These are phyloP conservation scores for Penicillium canescens DNA, from an alignment of 495 filamentous ascomycete genomes.

Conservation along the genomic window DNA sequence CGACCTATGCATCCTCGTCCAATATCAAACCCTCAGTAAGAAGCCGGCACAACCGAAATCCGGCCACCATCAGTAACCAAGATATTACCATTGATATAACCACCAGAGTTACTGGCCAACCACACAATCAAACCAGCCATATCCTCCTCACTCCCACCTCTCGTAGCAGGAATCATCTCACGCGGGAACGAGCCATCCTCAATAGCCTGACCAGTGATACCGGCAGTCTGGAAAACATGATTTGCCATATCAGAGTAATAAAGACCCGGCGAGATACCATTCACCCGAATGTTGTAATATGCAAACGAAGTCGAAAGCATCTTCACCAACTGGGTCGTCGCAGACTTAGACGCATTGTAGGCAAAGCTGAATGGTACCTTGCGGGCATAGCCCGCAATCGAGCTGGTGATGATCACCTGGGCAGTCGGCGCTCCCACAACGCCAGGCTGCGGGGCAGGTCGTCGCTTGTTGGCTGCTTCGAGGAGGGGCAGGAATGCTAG, in stretches of 20 bases:
- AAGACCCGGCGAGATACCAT: constrained; percentile 66
- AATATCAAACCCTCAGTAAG: constrained; percentile 34
- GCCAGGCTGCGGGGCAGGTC: constrained; percentile 29
- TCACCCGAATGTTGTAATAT: constrained; percentile 61
- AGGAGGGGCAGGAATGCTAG: constrained; percentile 65
- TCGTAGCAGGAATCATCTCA: constrained; percentile 49
- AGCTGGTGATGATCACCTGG: constrained; percentile 65
- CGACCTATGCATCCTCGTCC: not conserved
- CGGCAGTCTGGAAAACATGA: constrained; percentile 22
- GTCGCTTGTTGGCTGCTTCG: constrained; percentile 58
- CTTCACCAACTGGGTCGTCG: constrained; percentile 64
- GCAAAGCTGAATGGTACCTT: constrained; percentile 56
- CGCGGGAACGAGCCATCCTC: constrained; percentile 45
- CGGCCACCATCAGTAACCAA: constrained; percentile 62
- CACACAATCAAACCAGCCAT: constrained; percentile 64
- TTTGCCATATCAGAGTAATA: constrained; percentile 66
- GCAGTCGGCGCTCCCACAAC: constrained; percentile 50
- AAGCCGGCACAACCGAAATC: constrained; percentile 44
- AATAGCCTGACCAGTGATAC: constrained; percentile 16
- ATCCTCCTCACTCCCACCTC: constrained; percentile 59
- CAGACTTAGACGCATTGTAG: constrained; percentile 66
- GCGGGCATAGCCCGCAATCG: constrained; percentile 62
- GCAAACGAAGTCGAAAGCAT: constrained; percentile 52
- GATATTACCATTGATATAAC: constrained; percentile 60
- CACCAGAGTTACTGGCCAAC: constrained; percentile 60